Evolutionary conservation across 768 basidiomycete species (phyloP).

Genomic region (Pleurotus salmoneostramineus): DNA sequence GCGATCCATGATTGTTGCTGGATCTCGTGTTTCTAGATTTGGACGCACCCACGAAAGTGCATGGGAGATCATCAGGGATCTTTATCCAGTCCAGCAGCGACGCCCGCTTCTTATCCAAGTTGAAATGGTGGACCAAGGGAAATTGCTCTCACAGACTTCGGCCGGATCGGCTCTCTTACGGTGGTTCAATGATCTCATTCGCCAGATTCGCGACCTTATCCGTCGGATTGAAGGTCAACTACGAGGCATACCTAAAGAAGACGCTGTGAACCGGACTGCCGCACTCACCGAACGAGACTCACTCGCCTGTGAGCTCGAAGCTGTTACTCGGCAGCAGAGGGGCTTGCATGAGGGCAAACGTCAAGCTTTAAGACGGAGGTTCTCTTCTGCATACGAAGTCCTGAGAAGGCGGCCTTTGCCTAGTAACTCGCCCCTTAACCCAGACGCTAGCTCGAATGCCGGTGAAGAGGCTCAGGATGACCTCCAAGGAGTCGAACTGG

Average conservation of each 20-base stretch:
- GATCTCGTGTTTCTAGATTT: conserved; percentile 1
- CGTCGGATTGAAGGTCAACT: conserved; percentile 3
- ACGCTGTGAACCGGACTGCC: background rate
- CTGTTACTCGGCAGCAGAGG: background rate
- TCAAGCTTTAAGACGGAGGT: background rate
- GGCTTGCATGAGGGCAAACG: background rate
- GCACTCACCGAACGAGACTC: background rate
- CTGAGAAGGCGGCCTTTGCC: background rate
- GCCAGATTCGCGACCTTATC: conserved; percentile 1
- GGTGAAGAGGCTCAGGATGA: background rate
- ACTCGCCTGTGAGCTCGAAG: background rate
- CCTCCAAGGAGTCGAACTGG: background rate
- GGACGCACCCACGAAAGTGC: background rate
- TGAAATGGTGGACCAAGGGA: conserved; percentile 7
- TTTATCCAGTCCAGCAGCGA: background rate
- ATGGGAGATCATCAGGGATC: conserved; percentile 3
- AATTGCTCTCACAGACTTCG: background rate
- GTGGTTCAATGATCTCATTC: conserved; percentile 2
- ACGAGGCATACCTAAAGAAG: conserved; percentile 2
- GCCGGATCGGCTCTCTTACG: conserved; percentile 1
- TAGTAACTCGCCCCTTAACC: background rate
- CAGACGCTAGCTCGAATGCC: background rate
- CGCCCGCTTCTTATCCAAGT: background rate
- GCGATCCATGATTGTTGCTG: conserved; percentile 4
- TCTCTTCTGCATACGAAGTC: background rate